phyloP scores from a whole-genome alignment of 2,329 filamentous ascomycete genomes.

The Fusarium veterinarium region DNA sequence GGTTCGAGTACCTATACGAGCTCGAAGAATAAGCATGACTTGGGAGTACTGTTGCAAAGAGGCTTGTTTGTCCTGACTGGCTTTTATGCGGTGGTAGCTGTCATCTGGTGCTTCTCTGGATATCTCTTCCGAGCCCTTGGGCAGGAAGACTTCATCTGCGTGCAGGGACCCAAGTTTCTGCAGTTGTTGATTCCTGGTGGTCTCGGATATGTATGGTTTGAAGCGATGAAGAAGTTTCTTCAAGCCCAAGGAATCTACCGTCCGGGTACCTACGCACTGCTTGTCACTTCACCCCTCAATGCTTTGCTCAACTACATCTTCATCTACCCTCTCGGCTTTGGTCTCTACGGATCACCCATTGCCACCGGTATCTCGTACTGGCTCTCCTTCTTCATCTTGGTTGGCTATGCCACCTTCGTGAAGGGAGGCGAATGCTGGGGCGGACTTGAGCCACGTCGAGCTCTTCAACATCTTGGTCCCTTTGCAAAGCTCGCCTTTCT shows the following conservation, averaged over 20 bases:
- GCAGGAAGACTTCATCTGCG: slow-evolving; percentile 81
- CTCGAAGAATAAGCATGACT: slow-evolving; percentile 79
- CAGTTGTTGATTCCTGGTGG: slow-evolving; percentile 82
- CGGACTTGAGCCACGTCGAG: slow-evolving; percentile 71
- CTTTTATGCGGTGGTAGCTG: slow-evolving; percentile 78
- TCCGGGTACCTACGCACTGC: slow-evolving; percentile 83
- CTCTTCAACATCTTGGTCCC: slow-evolving; percentile 73
- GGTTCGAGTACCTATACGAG: slow-evolving; percentile 86
- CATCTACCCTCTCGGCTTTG: slow-evolving; percentile 76
- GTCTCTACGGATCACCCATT: slow-evolving; percentile 81
- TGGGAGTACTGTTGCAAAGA: slow-evolving; percentile 83
- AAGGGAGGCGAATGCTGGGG: slow-evolving; percentile 83
- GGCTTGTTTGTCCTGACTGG: slow-evolving; percentile 76
- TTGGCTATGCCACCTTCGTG: slow-evolving; percentile 78
- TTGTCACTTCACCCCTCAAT: slow-evolving; percentile 86
- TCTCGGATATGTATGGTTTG: slow-evolving; percentile 88
- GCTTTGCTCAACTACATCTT: slow-evolving; percentile 83
- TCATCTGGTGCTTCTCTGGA: slow-evolving; percentile 81
- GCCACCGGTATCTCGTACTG: slow-evolving; percentile 89
- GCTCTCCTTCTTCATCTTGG: slow-evolving; percentile 81
- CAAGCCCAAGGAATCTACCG: slow-evolving; percentile 91
- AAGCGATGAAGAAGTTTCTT: slow-evolving; percentile 85
- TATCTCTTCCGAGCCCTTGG: slow-evolving; percentile 79
- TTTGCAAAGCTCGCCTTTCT: slow-evolving; percentile 81
- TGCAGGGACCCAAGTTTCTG: slow-evolving; percentile 78